Conservation (phyloP, 495 filamentous ascomycete genomes). For the Xylaria intraflava region DNA sequence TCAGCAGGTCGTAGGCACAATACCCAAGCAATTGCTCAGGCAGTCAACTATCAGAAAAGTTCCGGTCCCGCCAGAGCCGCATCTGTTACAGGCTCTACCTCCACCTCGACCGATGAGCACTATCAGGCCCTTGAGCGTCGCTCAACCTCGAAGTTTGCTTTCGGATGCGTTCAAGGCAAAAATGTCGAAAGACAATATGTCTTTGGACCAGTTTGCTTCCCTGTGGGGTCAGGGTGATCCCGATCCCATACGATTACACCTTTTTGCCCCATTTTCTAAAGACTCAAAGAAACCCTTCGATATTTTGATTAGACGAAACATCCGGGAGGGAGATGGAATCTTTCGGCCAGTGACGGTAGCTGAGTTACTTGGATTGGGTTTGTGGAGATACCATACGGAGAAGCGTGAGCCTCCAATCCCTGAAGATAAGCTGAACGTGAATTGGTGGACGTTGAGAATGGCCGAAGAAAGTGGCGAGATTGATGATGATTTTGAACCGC, state of each 20-base stretch:
- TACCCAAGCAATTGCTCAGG: slow-evolving; percentile 47
- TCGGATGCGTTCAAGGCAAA: slow-evolving; percentile 65
- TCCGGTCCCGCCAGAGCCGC: slow-evolving; percentile 44
- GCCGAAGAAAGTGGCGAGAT: slow-evolving; percentile 83
- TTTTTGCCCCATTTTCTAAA: slow-evolving; percentile 79
- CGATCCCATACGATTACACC: slow-evolving; percentile 74
- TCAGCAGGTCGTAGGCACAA: slow-evolving; percentile 46
- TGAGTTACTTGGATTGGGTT: slow-evolving; percentile 81
- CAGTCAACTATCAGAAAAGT: slow-evolving; percentile 41
- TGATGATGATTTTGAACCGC: slow-evolving; percentile 88
- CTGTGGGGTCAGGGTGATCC: slow-evolving; percentile 79
- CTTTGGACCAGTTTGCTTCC: slow-evolving; percentile 78
- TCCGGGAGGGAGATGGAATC: slow-evolving; percentile 59
- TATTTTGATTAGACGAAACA: slow-evolving; percentile 68
- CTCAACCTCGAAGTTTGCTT: slow-evolving; percentile 72
- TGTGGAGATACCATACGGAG: slow-evolving; percentile 85
- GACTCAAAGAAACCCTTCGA: slow-evolving; percentile 65
- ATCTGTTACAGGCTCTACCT: slow-evolving; percentile 67
- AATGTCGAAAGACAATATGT: slow-evolving; percentile 70
- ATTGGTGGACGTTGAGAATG: slow-evolving; percentile 89
- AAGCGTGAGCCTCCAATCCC: slow-evolving; percentile 64
- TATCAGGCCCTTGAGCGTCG: slow-evolving; percentile 70
- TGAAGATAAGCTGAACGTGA: slow-evolving; percentile 69
- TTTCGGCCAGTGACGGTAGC: slow-evolving; percentile 68
- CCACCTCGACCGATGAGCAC: slow-evolving; percentile 88